Percentiles rank a stretch among this genome's conserved stretches.
These are phyloP conservation scores for Cucurbita argyrosperma DNA, from an alignment of 306 rosid genomes.

Conservation along the genomic window DNA sequence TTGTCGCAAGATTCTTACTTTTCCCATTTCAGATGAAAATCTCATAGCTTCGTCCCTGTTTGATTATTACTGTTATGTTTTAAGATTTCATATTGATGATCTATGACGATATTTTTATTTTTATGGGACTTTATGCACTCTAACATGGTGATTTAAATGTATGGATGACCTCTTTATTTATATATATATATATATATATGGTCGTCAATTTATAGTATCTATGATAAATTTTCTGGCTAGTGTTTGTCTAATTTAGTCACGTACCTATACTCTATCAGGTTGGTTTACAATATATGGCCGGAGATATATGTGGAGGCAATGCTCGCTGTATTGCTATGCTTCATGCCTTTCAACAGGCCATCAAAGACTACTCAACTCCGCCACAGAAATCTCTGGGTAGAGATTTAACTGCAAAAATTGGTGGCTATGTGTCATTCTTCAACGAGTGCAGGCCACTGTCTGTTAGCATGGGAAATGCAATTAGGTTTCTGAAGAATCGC, in stretches of 20 bases:
- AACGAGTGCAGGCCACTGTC: slow-evolving; percentile 80
- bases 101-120: neutral
- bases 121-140: neutral
- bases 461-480: slow-evolving; percentile 81
- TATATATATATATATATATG: neutral
- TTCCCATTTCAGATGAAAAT: neutral
- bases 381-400: slow-evolving; percentile 44
- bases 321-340: slow-evolving; percentile 87
- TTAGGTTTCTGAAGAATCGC: slow-evolving; percentile 53
- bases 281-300: slow-evolving; percentile 58
- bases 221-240: neutral
- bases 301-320: slow-evolving; percentile 62
- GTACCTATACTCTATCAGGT: slow-evolving; percentile 36
- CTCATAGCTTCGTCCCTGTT: neutral
- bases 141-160: no score
- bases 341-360: slow-evolving; percentile 62
- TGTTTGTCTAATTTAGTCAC: neutral
- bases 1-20: neutral
- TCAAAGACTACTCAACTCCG: slow-evolving; percentile 67
- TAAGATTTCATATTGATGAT: neutral
- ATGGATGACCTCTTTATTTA: no score
- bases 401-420: slow-evolving; percentile 68
- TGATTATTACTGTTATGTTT: neutral
- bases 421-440: slow-evolving; percentile 61
- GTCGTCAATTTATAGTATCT: neutral